Evolutionary conservation across 2,329 filamentous ascomycete species (phyloP).

Genomic region (Colletotrichum agaves): DNA sequence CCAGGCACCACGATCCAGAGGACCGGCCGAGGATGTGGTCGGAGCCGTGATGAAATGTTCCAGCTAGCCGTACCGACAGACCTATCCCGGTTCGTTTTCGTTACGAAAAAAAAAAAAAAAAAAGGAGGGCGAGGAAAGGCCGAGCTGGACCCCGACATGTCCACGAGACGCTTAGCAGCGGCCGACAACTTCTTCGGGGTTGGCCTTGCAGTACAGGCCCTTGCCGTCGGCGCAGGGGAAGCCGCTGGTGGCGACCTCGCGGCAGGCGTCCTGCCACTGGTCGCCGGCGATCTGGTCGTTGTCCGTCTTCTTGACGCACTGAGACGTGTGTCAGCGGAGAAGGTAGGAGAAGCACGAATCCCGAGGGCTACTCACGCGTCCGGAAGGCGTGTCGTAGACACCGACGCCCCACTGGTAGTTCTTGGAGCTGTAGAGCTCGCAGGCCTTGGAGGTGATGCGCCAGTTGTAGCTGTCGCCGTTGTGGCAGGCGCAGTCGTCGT

Average conservation of each 20-base stretch:
- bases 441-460: slow-evolving; percentile 40
- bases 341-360: background rate
- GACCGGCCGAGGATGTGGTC: slow-evolving; percentile 22
- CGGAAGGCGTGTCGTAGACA: slow-evolving; percentile 34
- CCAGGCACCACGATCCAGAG: slow-evolving; percentile 21
- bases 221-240: slow-evolving; percentile 40
- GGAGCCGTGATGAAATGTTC: slow-evolving; percentile 18
- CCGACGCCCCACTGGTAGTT: slow-evolving; percentile 34
- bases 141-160: background rate
- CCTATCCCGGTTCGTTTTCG: background rate
- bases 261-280: slow-evolving; percentile 39
- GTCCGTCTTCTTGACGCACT: slow-evolving; percentile 33
- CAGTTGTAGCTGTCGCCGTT: slow-evolving; percentile 42
- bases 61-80: slow-evolving; percentile 11
- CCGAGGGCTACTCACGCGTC: slow-evolving; percentile 22
- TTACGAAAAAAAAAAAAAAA: background rate
- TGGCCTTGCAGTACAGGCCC: slow-evolving; percentile 39
- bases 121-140: background rate
- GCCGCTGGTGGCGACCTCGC: slow-evolving; percentile 35
- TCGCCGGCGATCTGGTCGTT: slow-evolving; percentile 37
- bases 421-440: slow-evolving; percentile 35
- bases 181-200: slow-evolving; percentile 28
- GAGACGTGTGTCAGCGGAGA: background rate
- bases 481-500: slow-evolving; percentile 40
- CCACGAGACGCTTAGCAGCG: slow-evolving; percentile 31